These are phyloP conservation scores for Trichosporon coremiiforme DNA, from an alignment of 1,284 basidiomycete genomes.

Conservation along the genomic window DNA sequence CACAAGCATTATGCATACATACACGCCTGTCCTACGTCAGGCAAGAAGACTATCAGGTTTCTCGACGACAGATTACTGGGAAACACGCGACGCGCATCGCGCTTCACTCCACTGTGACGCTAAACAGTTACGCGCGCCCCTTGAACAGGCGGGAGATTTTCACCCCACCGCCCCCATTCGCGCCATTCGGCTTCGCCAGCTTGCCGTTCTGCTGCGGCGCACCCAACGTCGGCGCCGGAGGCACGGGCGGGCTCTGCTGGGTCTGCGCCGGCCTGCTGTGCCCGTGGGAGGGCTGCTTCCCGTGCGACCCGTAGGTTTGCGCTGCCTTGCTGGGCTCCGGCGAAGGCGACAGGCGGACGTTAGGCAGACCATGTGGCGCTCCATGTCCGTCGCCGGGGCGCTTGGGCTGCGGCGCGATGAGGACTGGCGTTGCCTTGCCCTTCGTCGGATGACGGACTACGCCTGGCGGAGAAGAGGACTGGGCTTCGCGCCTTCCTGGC, in stretches of 20 bases:
- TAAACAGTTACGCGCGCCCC: background rate
- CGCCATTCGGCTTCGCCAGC: background rate
- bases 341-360: background rate
- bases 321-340: background rate
- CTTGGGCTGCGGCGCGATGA: background rate
- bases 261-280: background rate
- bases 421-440: background rate
- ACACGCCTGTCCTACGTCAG: too few relatives aligned
- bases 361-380: background rate
- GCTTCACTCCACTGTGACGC: too few relatives aligned
- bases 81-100: too few relatives aligned
- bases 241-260: slow-evolving; percentile 5
- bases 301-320: background rate
- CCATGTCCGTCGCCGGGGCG: background rate
- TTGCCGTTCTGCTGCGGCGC: background rate
- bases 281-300: background rate
- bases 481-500: slow-evolving; percentile 15
- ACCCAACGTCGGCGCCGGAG: background rate
- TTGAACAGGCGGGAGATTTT: background rate
- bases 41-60: too few relatives aligned
- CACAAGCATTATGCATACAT: too few relatives aligned
- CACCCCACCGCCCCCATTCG: background rate
- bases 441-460: background rate
- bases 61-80: too few relatives aligned
- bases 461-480: background rate